Evolutionary conservation across 1,284 basidiomycete genomes (phyloP), one percentile per base, ranked within the genome.

Genomic region (Trichosporon coremiiforme): DNA sequence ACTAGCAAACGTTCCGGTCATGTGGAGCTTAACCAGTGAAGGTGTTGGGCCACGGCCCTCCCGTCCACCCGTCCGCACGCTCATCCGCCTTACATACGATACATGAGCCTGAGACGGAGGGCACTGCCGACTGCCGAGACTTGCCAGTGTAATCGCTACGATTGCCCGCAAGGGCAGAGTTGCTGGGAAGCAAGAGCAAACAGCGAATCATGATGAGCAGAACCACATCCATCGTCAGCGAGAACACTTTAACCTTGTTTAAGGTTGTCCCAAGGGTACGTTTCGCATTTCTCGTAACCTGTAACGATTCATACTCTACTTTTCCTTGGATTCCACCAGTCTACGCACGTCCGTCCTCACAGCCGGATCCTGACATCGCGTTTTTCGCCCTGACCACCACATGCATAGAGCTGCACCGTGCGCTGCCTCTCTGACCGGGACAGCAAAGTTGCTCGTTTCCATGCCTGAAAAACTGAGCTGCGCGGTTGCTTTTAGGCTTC

Each of bases 211-310:
- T 62, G 29, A 29, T 60, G 4, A 22, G 25, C 55, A 62, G 8
- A n/a, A 31, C 15, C 13, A 33, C 29, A 22, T 22, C 33, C 17
- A n/a, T 62, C 57, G n/a, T 29, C 57, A n/a, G 20, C 57, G 13
- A 60, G 7, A 62, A 31, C 29, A 31, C 29, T 62, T 60, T 33
- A 53, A 53, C 29, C 57, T 33, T 33, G 57, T 62, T 62, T 35
- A 35, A 62, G 57, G 57, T 62, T 62, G 57, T 35, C 31, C 57
- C 57, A 62, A 62, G 57, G 57, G 57, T 35, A 62, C 57, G 57
- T 62, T 62, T 62, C 57, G 57, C 9, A 62, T 62, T 33, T 62
- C 57, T 62, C 57, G 57, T 62, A 62, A 35, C 31, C 29, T 62
- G 57, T 62, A 62, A 62, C 57, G 57, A 62, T 62, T 62, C 57